Evolutionary conservation across 169 alveolate genomes (phyloP), one percentile per base, ranked within the genome.

Genomic region (Blepharisma undulans): DNA sequence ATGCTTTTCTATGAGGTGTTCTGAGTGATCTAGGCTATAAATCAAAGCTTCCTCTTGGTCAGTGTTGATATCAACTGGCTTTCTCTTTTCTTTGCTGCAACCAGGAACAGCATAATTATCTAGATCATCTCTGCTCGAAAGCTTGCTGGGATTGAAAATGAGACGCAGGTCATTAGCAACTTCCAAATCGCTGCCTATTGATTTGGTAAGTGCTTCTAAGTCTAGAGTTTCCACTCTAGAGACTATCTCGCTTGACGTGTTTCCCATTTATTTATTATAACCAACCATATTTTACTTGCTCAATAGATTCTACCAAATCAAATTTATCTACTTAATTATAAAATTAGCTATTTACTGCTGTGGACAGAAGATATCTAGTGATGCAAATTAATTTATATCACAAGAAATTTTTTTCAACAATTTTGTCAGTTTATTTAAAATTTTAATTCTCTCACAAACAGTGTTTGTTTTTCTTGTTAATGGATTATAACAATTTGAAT

Each of bases 1-100:
- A 33, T 86, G 84, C 91, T 86, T 86, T 36, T 86, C 91, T 71
- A 60, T 27, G 14, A 86, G 14, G 48, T 85, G 5, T 21, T 86
- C 34, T 1, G 80, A 16, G 84, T 14, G 1, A 3, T 27, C 29
- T 19, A 86, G 80, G 6, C 72, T 22, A 72, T 32, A 72, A 85
- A 36, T 27, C 84, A 86, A n/a, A 22, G 80, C 22, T 27, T 71
- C 84, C n/a, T 86, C 91, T 72, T 86, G 91, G 18, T 19, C 72
- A 19, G 91, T 72, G 29, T 5, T 72, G 8, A 1, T 25, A 12
- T 72, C 91, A 0, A 1, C 84, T 71, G 66, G 27, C 0, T 78
- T 78, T 78, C 29, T 21, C 72, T n/a, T 74, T 82, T 36, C 36
- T 8, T 32, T 32, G 27, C 34, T 48, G 7, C n/a, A 25, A 14